Base-by-base conservation (phyloP, 768 basidiomycete genomes). In the Mycena belliarum region DNA sequence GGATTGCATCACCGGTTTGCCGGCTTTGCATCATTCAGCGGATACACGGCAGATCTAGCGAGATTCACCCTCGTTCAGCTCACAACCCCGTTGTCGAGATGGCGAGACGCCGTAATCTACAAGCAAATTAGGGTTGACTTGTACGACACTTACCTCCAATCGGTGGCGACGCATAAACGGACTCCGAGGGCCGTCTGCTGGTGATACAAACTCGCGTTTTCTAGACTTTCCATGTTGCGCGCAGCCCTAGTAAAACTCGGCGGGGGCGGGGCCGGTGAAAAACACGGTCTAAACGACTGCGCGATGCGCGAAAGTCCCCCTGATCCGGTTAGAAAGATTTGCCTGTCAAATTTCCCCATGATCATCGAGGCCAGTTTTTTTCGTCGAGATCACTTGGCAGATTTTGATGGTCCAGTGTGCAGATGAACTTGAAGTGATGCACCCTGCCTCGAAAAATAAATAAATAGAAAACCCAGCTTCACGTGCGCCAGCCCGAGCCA, bases 321-420 rank as follows among this genome's bases (percentile, higher is more conserved):
- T 50, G n/a, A 52, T 37, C 23, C 46, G 57, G 12, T 25, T 23
- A 28, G 12, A 24, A 57, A 21, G 29, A 35, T 53, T 44, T 42
- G 42, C 15, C 45, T 52, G 48, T 59, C 48, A 40, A 59, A 52
- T 43, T 52, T 41, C 6, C 20, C 41, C 37, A 40, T 40, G 32
- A 41, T 33, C 21, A 40, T 41, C 29, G 14, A 46, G 28, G 16
- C n/a, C 23, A 35, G 26, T 44, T 55, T 16, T n/a, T n/a, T 45
- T 29, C 32, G 57, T 59, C 57, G 57, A 59, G 57, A 59, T 59
- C 51, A 49, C 55, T n/a, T n/a, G n/a, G n/a, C n/a, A n/a, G n/a
- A n/a, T n/a, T n/a, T n/a, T n/a, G n/a, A n/a, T n/a, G n/a, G n/a
- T n/a, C n/a, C n/a, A n/a, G n/a, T n/a, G n/a, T n/a, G n/a, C n/a